A percentile compares a stretch with the other conserved stretches of the same genome.
These are phyloP conservation scores for Alloteropsis semialata DNA, from an alignment of 176 grass and related monocot species.

Conservation along the genomic window DNA sequence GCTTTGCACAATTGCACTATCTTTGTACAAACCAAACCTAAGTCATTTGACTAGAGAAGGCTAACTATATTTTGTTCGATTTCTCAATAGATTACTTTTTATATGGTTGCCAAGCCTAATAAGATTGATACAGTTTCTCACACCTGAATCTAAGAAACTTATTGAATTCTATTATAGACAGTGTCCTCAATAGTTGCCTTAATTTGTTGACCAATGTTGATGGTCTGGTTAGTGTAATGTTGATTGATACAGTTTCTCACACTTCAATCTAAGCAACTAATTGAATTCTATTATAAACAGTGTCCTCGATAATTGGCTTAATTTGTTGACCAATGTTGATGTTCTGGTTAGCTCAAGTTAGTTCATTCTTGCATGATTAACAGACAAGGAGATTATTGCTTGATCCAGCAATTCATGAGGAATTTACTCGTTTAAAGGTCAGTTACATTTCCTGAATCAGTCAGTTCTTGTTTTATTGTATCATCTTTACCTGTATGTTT, in stretches of 20 bases:
- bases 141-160: neutral
- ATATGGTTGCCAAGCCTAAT: neutral
- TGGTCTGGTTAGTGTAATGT: neutral
- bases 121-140: neutral
- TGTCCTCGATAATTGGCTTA: neutral
- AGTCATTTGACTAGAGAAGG: neutral
- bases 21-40: neutral
- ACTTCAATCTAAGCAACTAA: neutral
- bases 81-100: neutral
- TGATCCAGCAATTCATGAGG: conserved; percentile 98
- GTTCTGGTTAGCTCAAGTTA: neutral
- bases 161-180: neutral
- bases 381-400: conserved; percentile 95
- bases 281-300: neutral
- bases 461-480: neutral
- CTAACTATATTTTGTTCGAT: neutral
- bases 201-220: conserved; percentile 3
- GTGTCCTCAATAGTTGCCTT: neutral
- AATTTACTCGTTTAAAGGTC: conserved; percentile 95
- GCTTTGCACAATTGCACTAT: neutral
- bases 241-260: neutral
- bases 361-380: conserved; percentile 23
- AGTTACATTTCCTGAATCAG: neutral
- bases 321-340: conserved; percentile 2
- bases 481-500: conserved; percentile 15